Evolutionary conservation across 495 filamentous ascomycete species (phyloP).

Genomic region (Saxispiralis lemnorum): DNA sequence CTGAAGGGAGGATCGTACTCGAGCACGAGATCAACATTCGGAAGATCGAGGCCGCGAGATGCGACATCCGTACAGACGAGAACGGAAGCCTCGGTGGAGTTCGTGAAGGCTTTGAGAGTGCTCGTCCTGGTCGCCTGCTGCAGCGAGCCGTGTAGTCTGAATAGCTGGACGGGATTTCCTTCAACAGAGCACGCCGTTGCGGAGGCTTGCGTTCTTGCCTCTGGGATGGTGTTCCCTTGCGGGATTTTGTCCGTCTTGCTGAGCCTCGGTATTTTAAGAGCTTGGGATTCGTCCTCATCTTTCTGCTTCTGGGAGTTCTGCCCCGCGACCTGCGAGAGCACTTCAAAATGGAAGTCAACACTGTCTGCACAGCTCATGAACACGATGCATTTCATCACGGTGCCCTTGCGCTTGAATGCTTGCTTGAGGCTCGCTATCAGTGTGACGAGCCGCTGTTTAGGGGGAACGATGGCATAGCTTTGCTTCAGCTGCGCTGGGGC

Average conservation of each 20-base stretch:
- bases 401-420: slow-evolving; percentile 68
- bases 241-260: slow-evolving; percentile 21
- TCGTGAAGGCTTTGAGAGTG: slow-evolving; percentile 61
- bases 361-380: slow-evolving; percentile 95
- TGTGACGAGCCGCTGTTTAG: slow-evolving; percentile 78
- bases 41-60: slow-evolving; percentile 81
- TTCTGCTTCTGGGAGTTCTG: slow-evolving; percentile 12
- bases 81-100: slow-evolving; percentile 43
- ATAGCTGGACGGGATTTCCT: slow-evolving; percentile 38
- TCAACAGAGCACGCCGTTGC: slow-evolving; percentile 13
- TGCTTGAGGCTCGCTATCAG: slow-evolving; percentile 67
- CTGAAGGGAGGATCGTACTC: slow-evolving; percentile 92
- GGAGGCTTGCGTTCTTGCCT: slow-evolving; percentile 15
- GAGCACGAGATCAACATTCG: slow-evolving; percentile 80
- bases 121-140: slow-evolving; percentile 69
- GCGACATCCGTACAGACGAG: slow-evolving; percentile 90
- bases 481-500: slow-evolving; percentile 89
- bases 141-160: slow-evolving; percentile 86
- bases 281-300: neutral
- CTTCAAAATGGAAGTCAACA: slow-evolving; percentile 86
- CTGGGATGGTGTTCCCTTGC: slow-evolving; percentile 14
- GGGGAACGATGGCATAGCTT: slow-evolving; percentile 64
- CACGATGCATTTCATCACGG: slow-evolving; percentile 84
- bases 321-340: slow-evolving; percentile 40
- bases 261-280: slow-evolving; percentile 14